phyloP scores from a whole-genome alignment of 768 basidiomycete genomes.

The Suillus bovinus region DNA sequence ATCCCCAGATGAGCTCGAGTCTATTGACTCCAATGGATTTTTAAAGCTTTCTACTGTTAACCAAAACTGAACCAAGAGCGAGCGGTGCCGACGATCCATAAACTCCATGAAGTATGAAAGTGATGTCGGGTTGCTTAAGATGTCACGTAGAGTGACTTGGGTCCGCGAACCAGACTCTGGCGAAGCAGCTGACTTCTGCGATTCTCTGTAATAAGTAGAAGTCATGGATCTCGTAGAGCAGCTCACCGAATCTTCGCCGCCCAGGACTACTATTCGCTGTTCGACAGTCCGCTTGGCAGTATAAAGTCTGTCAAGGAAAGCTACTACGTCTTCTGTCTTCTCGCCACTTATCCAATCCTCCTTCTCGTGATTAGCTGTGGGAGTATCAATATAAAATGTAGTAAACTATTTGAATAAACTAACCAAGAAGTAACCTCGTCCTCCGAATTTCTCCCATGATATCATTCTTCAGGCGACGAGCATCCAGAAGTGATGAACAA shows the following conservation, averaged over 20 bases:
- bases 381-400: constrained; percentile 1
- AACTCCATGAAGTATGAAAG: constrained; percentile 98
- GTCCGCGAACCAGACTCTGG: constrained; percentile 47
- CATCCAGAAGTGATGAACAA: constrained; percentile 83
- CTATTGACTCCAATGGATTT: constrained; percentile 86
- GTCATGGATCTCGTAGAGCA: not conserved
- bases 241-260: constrained; percentile 65
- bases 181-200: constrained; percentile 38
- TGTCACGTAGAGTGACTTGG: constrained; percentile 66
- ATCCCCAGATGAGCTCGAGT: constrained; percentile 55
- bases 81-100: constrained; percentile 88
- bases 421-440: constrained; percentile 74
- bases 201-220: not conserved
- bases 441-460: constrained; percentile 88
- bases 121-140: constrained; percentile 86
- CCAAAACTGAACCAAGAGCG: constrained; percentile 95
- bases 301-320: constrained; percentile 85
- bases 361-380: constrained; percentile 77
- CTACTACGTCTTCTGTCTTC: constrained; percentile 80
- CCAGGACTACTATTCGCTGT: constrained; percentile 78
- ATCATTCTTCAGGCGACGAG: constrained; percentile 88
- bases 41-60: constrained; percentile 97
- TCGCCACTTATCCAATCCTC: constrained; percentile 89
- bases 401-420: constrained; percentile 13
- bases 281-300: constrained; percentile 88